Conservation (phyloP, 2,329 filamentous ascomycete genomes). For the Aspergillus ochraceus region DNA sequence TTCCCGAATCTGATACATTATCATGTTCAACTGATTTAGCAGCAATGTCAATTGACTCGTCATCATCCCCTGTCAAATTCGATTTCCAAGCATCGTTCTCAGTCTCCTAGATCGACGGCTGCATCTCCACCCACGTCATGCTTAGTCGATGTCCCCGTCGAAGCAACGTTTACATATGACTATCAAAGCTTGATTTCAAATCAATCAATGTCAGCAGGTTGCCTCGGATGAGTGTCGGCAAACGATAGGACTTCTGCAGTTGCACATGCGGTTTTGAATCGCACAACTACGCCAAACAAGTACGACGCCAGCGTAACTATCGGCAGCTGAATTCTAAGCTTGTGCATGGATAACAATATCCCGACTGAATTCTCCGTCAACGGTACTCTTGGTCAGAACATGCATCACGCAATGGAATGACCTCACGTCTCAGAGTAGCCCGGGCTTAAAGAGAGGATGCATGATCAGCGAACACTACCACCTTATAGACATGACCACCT, state of each 20-base stretch:
- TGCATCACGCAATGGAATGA: background rate
- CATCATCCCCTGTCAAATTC: background rate
- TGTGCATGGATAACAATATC: background rate
- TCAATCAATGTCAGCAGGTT: background rate
- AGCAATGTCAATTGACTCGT: background rate
- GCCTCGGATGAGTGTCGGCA: background rate
- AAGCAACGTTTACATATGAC: background rate
- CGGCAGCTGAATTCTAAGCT: too few species aligned
- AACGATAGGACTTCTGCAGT: background rate
- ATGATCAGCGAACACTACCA: background rate
- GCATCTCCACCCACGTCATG: background rate
- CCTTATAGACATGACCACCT: too few species aligned
- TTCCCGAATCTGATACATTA: background rate
- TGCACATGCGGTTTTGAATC: background rate
- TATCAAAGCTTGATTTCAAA: background rate
- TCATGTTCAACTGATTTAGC: background rate
- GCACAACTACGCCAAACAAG: background rate
- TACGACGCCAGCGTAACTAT: too few species aligned
- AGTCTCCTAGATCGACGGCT: background rate
- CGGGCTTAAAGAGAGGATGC: background rate
- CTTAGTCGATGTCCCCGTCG: background rate
- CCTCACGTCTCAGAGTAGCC: background rate
- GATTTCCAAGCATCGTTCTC: background rate
- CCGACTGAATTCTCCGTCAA: background rate
- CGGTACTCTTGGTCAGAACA: background rate